These are phyloP conservation scores for Candida silvicultrix DNA, from an alignment of 805 yeast genomes.

Conservation along the genomic window DNA sequence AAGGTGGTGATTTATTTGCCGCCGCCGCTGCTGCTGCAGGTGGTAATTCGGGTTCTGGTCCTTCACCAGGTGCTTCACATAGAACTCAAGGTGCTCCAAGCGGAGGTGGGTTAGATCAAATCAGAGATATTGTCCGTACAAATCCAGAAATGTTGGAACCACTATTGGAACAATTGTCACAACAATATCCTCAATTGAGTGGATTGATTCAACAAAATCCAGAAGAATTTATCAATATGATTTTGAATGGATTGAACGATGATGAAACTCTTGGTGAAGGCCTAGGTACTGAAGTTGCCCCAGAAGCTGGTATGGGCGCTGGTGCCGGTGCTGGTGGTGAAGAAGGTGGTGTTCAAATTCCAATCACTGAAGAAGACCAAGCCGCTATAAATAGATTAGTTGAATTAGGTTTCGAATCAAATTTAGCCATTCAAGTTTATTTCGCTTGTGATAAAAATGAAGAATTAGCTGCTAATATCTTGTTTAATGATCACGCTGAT, in stretches of 20 bases:
- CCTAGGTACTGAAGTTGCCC: slow-evolving; percentile 24
- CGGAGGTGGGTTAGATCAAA: slow-evolving; percentile 42
- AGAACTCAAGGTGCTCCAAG: slow-evolving; percentile 37
- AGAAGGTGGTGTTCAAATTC: slow-evolving; percentile 40
- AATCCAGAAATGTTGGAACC: slow-evolving; percentile 88
- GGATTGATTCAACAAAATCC: slow-evolving; percentile 77
- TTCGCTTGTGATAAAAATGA: slow-evolving; percentile 84
- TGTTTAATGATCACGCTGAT: no score
- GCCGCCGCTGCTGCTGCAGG: slow-evolving; percentile 24
- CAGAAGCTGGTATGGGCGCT: slow-evolving; percentile 32
- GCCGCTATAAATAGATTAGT: slow-evolving; percentile 86
- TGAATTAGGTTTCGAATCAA: slow-evolving; percentile 88
- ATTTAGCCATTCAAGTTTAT: slow-evolving; percentile 84
- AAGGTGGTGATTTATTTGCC: slow-evolving; percentile 25
- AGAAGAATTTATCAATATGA: slow-evolving; percentile 75
- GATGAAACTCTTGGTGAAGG: slow-evolving; percentile 34
- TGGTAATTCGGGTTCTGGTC: slow-evolving; percentile 14
- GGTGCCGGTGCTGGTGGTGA: slow-evolving; percentile 15
- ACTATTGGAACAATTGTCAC: slow-evolving; percentile 73
- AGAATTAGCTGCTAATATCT: no score
- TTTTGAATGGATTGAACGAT: slow-evolving; percentile 43
- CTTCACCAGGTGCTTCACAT: slow-evolving; percentile 21
- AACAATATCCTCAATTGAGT: slow-evolving; percentile 79
- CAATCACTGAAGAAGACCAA: slow-evolving; percentile 75
- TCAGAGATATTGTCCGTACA: slow-evolving; percentile 73